Evolutionary conservation across 192 early-diverging fungal genomes (phyloP), one percentile per base, ranked within the genome.

Genomic region (Umbelopsis sp.): DNA sequence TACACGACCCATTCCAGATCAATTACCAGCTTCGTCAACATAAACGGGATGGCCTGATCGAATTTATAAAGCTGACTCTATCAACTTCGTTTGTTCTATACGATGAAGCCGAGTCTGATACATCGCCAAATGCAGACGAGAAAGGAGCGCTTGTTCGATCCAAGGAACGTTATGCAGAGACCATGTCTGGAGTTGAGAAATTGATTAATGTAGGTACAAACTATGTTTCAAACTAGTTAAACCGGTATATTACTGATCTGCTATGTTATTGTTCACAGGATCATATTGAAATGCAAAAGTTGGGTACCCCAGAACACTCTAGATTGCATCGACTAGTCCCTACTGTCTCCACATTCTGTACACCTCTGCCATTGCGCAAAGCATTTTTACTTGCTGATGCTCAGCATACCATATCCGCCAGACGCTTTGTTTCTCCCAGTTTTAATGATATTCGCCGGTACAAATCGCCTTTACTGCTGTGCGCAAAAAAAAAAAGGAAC

Each of bases 381-480:
- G 87, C 91, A 12, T 97, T 96, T 81, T 73, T 89, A 51, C 72
- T 71, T n/a, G 85, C 89, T 49, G 90, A 97, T 81, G 68, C 71
- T 2, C 81, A 84, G 34, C 76, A 93, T 67, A 83, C 87, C 4
- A 93, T 97, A 38, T 86, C 91, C 14, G 88, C 87, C 0, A 86
- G 95, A 68, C 87, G 89, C 29, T 91, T 90, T 74, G 93, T 97
- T 21, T 92, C 95, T 69, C 95, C 95, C 2, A 90, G 88, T 69
- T 97, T 97, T 84, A 97, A 97, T 85, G 95, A 97, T 69, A 85
- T 97, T 68, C 88, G 94, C 11, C 87, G 81, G 83, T 85, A 73
- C 17, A 47, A 21, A 9, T 3, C 20, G 3, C 45, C 3, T 41
- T 41, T 41, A 41, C 38, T 11, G 54, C 9, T 32, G 11, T 45